phyloP scores from a whole-genome alignment of 352 stramenopile species.

The Phytophthora melonis region DNA sequence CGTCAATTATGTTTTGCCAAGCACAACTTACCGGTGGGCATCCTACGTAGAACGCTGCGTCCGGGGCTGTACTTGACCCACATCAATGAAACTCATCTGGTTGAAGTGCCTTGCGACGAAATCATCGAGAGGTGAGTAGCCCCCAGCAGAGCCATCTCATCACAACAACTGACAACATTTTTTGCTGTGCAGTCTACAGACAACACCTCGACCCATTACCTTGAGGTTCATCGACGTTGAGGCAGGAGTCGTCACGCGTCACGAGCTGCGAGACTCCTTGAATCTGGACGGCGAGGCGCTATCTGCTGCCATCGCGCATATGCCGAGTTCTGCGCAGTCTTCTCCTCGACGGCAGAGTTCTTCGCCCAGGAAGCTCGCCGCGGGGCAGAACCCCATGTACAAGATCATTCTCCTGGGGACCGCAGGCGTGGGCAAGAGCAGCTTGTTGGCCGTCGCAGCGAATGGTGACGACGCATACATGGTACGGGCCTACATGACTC shows the following conservation, averaged over 20 bases:
- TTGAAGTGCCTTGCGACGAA: slow-evolving; percentile 69
- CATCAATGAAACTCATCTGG: slow-evolving; percentile 77
- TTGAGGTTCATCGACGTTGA: slow-evolving; percentile 83
- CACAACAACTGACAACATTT: no score
- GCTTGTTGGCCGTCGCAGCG: slow-evolving; percentile 67
- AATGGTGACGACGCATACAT: slow-evolving; percentile 67
- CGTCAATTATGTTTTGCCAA: not conserved
- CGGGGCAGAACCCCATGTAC: slow-evolving; percentile 46
- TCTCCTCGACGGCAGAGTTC: slow-evolving; percentile 28
- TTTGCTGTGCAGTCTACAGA: slow-evolving; percentile 55
- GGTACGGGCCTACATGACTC: slow-evolving; percentile 16
- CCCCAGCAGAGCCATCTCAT: not conserved
- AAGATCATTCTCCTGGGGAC: slow-evolving; percentile 87
- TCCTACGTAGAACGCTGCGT: slow-evolving; percentile 53
- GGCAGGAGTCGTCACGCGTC: slow-evolving; percentile 75
- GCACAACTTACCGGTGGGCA: not conserved
- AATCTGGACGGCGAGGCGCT: slow-evolving; percentile 49
- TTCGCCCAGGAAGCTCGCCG: slow-evolving; percentile 13
- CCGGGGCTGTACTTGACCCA: slow-evolving; percentile 84
- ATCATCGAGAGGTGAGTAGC: slow-evolving; percentile 63
- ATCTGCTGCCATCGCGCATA: slow-evolving; percentile 29
- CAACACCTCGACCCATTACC: slow-evolving; percentile 60
- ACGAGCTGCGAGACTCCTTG: slow-evolving; percentile 78
- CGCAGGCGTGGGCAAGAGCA: slow-evolving; percentile 83
- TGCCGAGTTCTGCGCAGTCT: slow-evolving; percentile 17